Conservation (phyloP, 2,329 filamentous ascomycete genomes). For the Zymoseptoria passerinii region DNA sequence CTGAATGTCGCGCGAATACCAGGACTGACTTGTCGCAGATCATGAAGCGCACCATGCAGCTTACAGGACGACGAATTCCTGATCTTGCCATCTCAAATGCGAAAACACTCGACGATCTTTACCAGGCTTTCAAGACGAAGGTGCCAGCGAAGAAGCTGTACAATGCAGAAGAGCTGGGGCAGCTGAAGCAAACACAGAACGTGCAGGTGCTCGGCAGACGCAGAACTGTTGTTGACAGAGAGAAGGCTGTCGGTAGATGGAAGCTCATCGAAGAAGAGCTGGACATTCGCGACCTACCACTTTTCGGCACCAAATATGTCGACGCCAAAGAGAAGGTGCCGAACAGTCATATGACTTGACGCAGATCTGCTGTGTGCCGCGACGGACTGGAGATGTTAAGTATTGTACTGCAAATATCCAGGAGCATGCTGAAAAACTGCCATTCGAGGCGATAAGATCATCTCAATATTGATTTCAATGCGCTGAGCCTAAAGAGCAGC, state of each 20-base stretch:
- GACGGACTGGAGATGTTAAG: not conserved
- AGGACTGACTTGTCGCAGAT: constrained; percentile 48
- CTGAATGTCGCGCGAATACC: constrained; percentile 1
- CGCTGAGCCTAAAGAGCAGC: not conserved
- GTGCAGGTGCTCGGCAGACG: constrained; percentile 58
- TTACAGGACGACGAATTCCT: constrained; percentile 67
- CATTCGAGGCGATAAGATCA: not conserved
- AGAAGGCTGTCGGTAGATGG: constrained; percentile 64
- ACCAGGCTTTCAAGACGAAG: constrained; percentile 28
- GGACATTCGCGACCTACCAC: constrained; percentile 51
- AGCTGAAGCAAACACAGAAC: constrained; percentile 52
- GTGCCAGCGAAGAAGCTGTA: constrained; percentile 50
- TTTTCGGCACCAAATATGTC: constrained; percentile 23
- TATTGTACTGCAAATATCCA: not conserved
- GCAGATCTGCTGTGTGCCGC: not conserved
- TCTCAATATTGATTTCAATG: not conserved
- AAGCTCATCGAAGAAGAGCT: constrained; percentile 72
- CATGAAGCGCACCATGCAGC: constrained; percentile 68
- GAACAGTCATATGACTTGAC: not conserved
- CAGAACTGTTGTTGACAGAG: constrained; percentile 62
- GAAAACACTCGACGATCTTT: constrained; percentile 32
- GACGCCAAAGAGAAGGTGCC: constrained; percentile 5
- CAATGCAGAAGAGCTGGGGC: constrained; percentile 45
- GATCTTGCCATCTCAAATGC: constrained; percentile 54
- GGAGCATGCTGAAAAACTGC: not conserved